Base-by-base conservation (phyloP, 2,329 filamentous ascomycete species). In the Talaromyces amestolkiae region DNA sequence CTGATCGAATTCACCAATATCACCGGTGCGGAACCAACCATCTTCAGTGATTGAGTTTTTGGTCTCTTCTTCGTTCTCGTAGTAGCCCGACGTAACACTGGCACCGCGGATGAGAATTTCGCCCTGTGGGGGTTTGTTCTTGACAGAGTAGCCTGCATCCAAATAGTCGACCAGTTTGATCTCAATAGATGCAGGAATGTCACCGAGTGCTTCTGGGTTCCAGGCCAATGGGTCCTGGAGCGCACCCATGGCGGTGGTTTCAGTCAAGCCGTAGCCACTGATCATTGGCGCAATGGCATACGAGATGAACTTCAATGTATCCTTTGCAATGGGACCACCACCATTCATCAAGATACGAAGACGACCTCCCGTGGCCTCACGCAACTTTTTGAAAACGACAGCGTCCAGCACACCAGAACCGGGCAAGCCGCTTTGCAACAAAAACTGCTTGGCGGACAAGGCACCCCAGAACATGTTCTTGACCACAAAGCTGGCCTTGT, bases 1-100 rank as follows among this genome's bases (percentile, higher is more conserved):
- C 53, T 82, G 76, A 77, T 94, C 89, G 73, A 94, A 95, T 76
- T 97, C 91, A 72, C 94, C 94, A 76, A 98, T 95, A 74, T 98
- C 94, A 67, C 94, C 94, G 17, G 93, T 96, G 85, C 91, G 94
- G 86, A 98, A 98, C 95, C 95, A 98, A 59, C 92, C 92, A 72
- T 97, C 95, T 3, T 87, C 78, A 0, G 91, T 93, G 69, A 94
- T 85, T 5, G 90, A 85, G 75, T 90, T 90, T 73, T 84, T 85
- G 7, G 92, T 97, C 81, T 97, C 93, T 71, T 94, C 87, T 17
- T 91, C 89, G 75, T 97, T 91, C 67, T 96, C 84, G 75, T 89
- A 93, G 80, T 98, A 98, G 43, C 88, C 89, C 39, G 84, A 84
- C 63, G 91, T 86, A 54, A 98, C 89, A 67, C 89, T 84, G 60